These are phyloP conservation scores for Takashimella tepidaria DNA, from an alignment of 1,284 basidiomycete genomes.

Conservation along the genomic window DNA sequence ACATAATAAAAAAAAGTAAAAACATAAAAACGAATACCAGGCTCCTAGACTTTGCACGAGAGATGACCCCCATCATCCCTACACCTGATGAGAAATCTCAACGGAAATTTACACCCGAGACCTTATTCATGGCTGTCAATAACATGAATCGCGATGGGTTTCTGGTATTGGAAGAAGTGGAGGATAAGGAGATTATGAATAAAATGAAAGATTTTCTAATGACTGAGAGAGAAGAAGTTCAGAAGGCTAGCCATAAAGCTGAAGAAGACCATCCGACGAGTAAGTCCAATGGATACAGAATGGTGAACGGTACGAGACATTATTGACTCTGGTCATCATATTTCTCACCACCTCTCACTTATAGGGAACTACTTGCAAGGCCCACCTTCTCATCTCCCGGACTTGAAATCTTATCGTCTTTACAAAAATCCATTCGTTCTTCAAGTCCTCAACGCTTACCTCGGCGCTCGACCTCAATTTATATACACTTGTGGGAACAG, in stretches of 20 bases:
- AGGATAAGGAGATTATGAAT: neutral
- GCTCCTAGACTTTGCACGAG: too few relatives aligned
- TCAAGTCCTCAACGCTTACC: neutral
- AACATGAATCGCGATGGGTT: constrained; percentile 5
- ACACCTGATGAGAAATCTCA: neutral
- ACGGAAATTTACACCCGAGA: constrained; percentile 4
- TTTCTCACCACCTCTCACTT: neutral
- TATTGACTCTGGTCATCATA: too few relatives aligned
- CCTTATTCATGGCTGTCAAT: constrained; percentile 6
- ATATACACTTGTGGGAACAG: neutral
- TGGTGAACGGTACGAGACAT: too few relatives aligned
- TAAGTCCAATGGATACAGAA: neutral
- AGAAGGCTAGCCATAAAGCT: constrained; percentile 4
- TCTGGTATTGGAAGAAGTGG: constrained; percentile 4
- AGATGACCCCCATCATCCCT: constrained; percentile 4
- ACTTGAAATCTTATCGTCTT: neutral
- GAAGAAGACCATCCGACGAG: constrained; percentile 3
- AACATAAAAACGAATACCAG: too few relatives aligned
- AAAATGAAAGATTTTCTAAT: constrained; percentile 2
- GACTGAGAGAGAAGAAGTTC: constrained; percentile 1
- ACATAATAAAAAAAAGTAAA: too few relatives aligned
- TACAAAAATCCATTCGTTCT: neutral
- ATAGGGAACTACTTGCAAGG: neutral
- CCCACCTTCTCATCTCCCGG: neutral
- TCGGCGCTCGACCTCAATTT: neutral